Evolutionary conservation across 2,329 filamentous ascomycete species (phyloP), one percentile per base, ranked within the genome.

Genomic region (Ceratocystis ficicola): DNA sequence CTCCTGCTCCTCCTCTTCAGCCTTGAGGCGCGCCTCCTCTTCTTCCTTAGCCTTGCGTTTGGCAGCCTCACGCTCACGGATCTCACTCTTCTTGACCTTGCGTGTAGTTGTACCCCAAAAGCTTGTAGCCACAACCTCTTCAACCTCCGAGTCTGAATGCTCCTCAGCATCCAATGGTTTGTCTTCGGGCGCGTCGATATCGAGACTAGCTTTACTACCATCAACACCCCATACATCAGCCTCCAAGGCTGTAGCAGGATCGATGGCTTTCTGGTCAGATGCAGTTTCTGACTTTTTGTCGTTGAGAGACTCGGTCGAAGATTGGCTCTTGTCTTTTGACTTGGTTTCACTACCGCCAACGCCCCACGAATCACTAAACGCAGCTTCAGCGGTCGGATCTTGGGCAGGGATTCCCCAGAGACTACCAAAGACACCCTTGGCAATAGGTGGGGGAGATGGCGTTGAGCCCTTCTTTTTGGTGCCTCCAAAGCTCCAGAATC

Each of bases 1-100:
- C 12, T 36, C 62, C 20, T 44, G 44, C 44, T 68, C 68, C 12
- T 64, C 66, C 48, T 65, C 65, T 62, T 66, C 65, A 30, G 44
- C 61, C 12, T 66, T 44, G 17, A 20, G 25, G 4, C 62, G 25
- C 15, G 60, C 66, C 36, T 59, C 66, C 55, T 65, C 63, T 22
- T 50, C 59, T 36, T 63, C 63, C 59, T 68, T 50, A 4, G 60
- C 44, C 36, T 68, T 68, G 28, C 44, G 52, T 22, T 63, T 63
- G 5, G 44, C 52, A 36, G 50, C 32, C 48, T 68, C 60, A 12
- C 63, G 66, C 44, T 52, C 36, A 5, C 63, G 62, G 10, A 69
- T 70, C 65, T 70, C 72, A 64, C 70, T 71, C 69, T 69, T 70
- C 70, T 75, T 76, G 59, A 75, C 71, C 64, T 73, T 74, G 20